Evolutionary conservation across 352 stramenopile genomes (phyloP).

Genomic region (Phytopythium cucurbitacearum): DNA sequence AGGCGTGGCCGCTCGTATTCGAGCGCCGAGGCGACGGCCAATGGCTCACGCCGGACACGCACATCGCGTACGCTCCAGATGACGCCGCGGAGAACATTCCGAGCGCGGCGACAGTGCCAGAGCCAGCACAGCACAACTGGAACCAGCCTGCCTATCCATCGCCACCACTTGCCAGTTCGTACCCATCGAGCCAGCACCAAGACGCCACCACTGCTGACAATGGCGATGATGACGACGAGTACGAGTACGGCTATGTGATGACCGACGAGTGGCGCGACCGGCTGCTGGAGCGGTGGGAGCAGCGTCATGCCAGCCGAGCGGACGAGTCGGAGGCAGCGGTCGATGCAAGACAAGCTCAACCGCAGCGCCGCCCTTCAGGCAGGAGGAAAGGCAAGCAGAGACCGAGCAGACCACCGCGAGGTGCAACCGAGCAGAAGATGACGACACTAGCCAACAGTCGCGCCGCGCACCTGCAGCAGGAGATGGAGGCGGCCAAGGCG

Average conservation of each 20-base stretch:
- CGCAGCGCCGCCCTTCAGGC: neutral
- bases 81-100: neutral
- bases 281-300: constrained; percentile 24
- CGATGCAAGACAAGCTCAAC: neutral
- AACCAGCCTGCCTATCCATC: no score
- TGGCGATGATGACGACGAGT: constrained; percentile 35
- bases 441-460: constrained; percentile 15
- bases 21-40: constrained; percentile 20
- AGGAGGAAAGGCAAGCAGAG: constrained; percentile 10
- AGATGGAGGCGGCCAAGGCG: constrained; percentile 31
- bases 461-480: constrained; percentile 30
- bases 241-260: constrained; percentile 69
- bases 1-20: constrained; percentile 53
- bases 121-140: no score
- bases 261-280: constrained; percentile 66
- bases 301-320: neutral
- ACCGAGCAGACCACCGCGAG: constrained; percentile 15
- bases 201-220: constrained; percentile 6
- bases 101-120: no score
- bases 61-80: neutral
- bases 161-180: no score
- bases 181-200: no score
- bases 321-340: neutral
- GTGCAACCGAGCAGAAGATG: constrained; percentile 8
- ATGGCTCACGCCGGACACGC: constrained; percentile 48